Percentiles rank a stretch among this genome's conserved stretches.
Conservation (phyloP, 352 stramenopile genomes). For the Globisporangium abappressorium region DNA sequence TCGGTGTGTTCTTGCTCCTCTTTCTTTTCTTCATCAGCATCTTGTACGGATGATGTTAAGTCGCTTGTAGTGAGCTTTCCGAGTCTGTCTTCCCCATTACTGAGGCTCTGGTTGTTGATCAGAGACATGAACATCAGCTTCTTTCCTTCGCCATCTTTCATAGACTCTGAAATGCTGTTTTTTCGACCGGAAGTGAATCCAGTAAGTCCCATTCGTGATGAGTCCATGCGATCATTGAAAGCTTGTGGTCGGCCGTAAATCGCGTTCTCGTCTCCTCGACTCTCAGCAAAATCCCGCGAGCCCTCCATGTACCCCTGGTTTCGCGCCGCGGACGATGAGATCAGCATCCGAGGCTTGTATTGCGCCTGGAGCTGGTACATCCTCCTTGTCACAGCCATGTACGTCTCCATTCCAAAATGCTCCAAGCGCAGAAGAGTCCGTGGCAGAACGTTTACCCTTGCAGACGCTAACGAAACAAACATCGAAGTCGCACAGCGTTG, state of each 20-base stretch:
- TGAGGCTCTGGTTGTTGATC: neutral
- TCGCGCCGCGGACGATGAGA: conserved; percentile 23
- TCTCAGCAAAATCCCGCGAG: conserved; percentile 24
- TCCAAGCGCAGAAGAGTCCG: conserved; percentile 51
- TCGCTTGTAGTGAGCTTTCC: conserved; percentile 13
- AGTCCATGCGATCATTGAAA: conserved; percentile 8
- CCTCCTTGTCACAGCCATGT: conserved; percentile 44
- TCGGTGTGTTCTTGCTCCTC: neutral
- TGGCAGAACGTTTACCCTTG: conserved; percentile 47
- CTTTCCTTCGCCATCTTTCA: conserved; percentile 9
- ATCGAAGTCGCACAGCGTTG: conserved; percentile 7
- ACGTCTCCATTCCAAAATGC: conserved; percentile 50
- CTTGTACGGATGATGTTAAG: conserved; percentile 6
- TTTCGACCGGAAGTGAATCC: conserved; percentile 21
- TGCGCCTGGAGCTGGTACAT: conserved; percentile 37
- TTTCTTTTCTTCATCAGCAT: neutral
- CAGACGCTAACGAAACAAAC: conserved; percentile 30
- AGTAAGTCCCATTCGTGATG: neutral
- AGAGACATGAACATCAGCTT: conserved; percentile 10
- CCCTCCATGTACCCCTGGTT: conserved; percentile 29
- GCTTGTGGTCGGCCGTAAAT: neutral
- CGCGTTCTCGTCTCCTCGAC: conserved; percentile 7
- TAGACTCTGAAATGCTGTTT: conserved; percentile 40
- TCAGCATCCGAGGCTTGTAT: conserved; percentile 30
- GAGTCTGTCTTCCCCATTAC: neutral